Evolutionary conservation across 106 monocot genomes (phyloP).

Genomic region (Xerophyta viscosa): DNA sequence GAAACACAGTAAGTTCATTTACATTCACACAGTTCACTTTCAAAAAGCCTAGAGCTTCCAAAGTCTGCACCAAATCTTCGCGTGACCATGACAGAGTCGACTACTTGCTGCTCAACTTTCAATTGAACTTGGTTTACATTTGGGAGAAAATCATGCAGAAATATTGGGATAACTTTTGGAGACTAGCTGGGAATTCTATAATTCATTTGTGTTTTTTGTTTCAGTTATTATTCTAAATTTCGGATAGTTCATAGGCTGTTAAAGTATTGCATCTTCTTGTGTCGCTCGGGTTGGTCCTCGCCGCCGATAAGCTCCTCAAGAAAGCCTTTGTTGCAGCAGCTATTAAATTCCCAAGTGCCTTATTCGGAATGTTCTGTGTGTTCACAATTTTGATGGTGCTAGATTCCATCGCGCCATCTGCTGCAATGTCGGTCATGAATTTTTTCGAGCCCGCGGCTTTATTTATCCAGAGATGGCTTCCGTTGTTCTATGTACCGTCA

Average conservation of each 20-base stretch:
- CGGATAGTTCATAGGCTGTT: constrained; percentile 30
- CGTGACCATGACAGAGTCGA: no score
- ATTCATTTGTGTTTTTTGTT: not conserved
- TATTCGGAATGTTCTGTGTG: constrained; percentile 96
- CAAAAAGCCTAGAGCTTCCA: no score
- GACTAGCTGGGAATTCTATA: not conserved
- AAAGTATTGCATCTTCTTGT: constrained; percentile 53
- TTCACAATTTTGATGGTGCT: constrained; percentile 59
- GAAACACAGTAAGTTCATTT: no score
- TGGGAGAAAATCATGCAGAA: no score
- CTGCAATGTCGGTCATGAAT: constrained; percentile 42
- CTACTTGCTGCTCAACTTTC: no score
- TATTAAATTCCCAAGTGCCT: constrained; percentile 89
- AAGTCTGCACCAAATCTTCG: no score
- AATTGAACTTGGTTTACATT: no score
- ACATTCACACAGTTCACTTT: no score
- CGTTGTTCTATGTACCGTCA: constrained; percentile 87
- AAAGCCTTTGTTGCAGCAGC: constrained; percentile 60
- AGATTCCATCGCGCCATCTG: constrained; percentile 40
- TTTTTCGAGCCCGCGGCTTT: constrained; percentile 88
- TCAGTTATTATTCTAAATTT: not conserved
- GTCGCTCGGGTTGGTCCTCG: constrained; percentile 71
- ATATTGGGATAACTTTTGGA: no score
- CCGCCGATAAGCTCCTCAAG: constrained; percentile 64
- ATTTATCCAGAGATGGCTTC: constrained; percentile 96